Base-by-base conservation (phyloP, 805 yeast species). In the Saccharomycopsis sp. region DNA sequence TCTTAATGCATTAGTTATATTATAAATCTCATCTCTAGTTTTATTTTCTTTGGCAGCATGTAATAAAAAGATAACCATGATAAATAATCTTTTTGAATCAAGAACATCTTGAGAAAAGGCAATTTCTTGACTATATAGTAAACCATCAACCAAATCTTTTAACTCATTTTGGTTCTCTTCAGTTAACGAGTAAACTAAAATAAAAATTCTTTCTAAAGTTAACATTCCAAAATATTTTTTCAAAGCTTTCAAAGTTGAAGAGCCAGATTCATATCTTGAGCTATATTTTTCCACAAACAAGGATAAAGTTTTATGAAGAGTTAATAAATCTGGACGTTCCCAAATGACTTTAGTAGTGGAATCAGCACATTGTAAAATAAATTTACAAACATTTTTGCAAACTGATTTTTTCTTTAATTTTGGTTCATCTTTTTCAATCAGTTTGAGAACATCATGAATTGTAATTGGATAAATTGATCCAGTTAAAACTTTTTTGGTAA, bases 41-140 rank as follows among this genome's bases (percentile, higher is more conserved):
- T 28, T 29, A 13, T 40, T 45, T 5, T 44, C 47, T 28, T 39
- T 37, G 3, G 33, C 42, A 12, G 47, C 45, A 15, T 46, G 49
- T 18, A 54, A 37, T 13, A 60, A 36, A 15, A 54, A 45, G 5
- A 58, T 54, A 12, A 67, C 50, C 13, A 69, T 44, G 31, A 58
- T 56, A 0, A 62, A 53, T 13, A 63, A 43, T 21, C 56, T 57
- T n/a, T 58, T 57, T 41, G 54, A 57, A 14, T 57, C 54, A 15
- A 72, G 45, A 2, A 57, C 51, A 1, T 56, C 65, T 10, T 34
- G 45, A 4, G 46, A 44, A 42, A 61, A 57, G 5, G 54, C 44
- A n/a, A 51, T 39, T 21, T 53, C 55, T 36, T 61, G 64, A 21
- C 56, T 57, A 28, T 58, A 58, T 43, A 60, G 47, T 6, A 60